Conservation (phyloP, 768 basidiomycete species). For the Boletus huronensis region DNA sequence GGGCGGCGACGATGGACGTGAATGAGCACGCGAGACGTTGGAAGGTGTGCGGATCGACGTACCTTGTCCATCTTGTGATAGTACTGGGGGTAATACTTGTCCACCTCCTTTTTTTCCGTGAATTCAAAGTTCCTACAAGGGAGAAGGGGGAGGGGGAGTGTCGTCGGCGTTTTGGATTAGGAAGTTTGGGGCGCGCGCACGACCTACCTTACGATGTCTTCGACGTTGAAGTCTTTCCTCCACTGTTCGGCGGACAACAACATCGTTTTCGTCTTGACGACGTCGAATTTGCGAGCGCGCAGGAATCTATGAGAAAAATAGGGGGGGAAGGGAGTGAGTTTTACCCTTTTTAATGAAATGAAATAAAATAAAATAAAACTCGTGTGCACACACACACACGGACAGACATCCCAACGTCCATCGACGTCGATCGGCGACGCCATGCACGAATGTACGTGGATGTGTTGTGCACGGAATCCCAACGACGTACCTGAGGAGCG, state of each 20-base stretch:
- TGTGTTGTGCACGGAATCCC: not conserved
- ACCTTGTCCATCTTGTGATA: constrained; percentile 97
- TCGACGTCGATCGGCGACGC: constrained; percentile 16
- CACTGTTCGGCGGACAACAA: constrained; percentile 78
- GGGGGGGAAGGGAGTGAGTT: too few species aligned
- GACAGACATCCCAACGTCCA: constrained; percentile 4
- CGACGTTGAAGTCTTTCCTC: constrained; percentile 82
- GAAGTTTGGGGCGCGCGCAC: too few species aligned
- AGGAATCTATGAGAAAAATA: constrained; percentile 58
- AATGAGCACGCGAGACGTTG: not conserved
- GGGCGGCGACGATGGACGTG: not conserved
- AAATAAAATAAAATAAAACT: too few species aligned
- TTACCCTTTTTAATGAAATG: too few species aligned
- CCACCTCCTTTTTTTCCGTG: constrained; percentile 74
- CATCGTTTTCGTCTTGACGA: constrained; percentile 81
- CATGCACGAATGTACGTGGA: not conserved
- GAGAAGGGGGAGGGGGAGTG: too few species aligned
- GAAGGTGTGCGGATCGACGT: not conserved
- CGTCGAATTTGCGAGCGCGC: constrained; percentile 90
- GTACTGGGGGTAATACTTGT: constrained; percentile 93
- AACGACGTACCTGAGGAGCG: constrained; percentile 54
- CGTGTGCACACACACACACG: not conserved
- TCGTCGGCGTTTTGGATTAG: too few species aligned
- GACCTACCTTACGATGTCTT: constrained; percentile 65
- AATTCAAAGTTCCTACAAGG: constrained; percentile 72